Conservation (phyloP, 192 early-diverging fungal species). For the Podila epigama region DNA sequence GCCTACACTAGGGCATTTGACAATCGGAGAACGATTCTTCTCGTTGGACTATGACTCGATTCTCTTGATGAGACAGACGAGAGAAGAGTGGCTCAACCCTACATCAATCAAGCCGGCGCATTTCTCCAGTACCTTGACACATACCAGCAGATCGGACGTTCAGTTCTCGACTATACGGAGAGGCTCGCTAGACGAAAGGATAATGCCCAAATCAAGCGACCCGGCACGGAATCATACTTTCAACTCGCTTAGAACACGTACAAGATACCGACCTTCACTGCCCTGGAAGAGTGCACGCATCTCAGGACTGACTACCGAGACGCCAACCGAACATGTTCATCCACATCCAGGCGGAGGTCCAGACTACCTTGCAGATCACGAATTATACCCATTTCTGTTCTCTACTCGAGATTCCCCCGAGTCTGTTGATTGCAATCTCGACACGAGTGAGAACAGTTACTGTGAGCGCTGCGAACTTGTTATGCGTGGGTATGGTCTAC, state of each 20-base stretch:
- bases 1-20: constrained; percentile 23
- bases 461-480: constrained; percentile 34
- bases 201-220: not conserved
- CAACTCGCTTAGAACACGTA: constrained; percentile 5
- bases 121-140: not conserved
- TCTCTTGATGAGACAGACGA: constrained; percentile 12
- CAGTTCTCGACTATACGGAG: constrained; percentile 14
- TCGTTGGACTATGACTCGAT: constrained; percentile 33
- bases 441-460: not conserved
- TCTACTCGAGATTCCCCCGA: constrained; percentile 2
- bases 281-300: constrained; percentile 3
- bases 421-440: not conserved
- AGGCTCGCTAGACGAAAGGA: constrained; percentile 15
- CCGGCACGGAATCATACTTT: not conserved
- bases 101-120: not conserved
- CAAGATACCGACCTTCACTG: constrained; percentile 13
- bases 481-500: constrained; percentile 56
- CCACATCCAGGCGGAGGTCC: not conserved
- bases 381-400: constrained; percentile 44
- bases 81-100: not conserved
- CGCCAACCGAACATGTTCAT: not conserved
- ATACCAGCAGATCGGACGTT: constrained; percentile 16
- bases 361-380: constrained; percentile 35
- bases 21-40: constrained; percentile 22
- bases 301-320: not conserved